A percentile compares a stretch with the other conserved stretches of the same genome.
phyloP scores from a whole-genome alignment of 257 asterid genomes.

The Solanum megistacrolobum region DNA sequence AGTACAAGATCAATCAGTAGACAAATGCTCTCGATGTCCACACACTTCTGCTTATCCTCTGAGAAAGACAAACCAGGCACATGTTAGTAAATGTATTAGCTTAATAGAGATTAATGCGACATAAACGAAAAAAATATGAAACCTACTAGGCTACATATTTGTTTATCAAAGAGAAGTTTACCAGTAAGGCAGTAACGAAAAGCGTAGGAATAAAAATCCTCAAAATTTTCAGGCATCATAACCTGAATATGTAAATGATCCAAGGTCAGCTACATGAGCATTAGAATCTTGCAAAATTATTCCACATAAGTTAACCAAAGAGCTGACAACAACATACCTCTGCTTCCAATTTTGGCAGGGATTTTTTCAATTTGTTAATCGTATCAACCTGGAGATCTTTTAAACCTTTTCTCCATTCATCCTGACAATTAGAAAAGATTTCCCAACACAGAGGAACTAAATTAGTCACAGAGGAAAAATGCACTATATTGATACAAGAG shows the following conservation, averaged over 20 bases:
- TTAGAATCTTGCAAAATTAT: neutral
- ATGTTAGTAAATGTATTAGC: neutral
- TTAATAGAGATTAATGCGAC: neutral
- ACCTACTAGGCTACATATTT: neutral
- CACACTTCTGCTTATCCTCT: slow-evolving; percentile 81
- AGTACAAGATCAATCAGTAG: slow-evolving; percentile 63
- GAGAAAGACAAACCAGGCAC: slow-evolving; percentile 13
- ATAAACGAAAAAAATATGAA: neutral
- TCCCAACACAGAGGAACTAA: neutral
- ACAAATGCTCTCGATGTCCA: slow-evolving; percentile 69
- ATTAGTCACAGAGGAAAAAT: neutral
- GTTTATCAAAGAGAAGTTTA: slow-evolving; percentile 5
- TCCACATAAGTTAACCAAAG: neutral
- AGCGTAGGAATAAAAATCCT: slow-evolving; percentile 54
- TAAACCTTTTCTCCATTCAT: slow-evolving; percentile 79
- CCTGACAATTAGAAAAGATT: slow-evolving; percentile 23
- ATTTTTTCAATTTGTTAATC: slow-evolving; percentile 43
- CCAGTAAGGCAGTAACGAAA: slow-evolving; percentile 78
- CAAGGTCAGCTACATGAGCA: neutral
- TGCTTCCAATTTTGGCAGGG: slow-evolving; percentile 49
- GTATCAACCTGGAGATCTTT: slow-evolving; percentile 51
- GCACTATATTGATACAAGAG: neutral
- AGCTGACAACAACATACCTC: slow-evolving; percentile 34
- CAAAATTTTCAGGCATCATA: slow-evolving; percentile 44
- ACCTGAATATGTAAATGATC: slow-evolving; percentile 39